phyloP scores from a whole-genome alignment of 116 monocot genomes.

The Posidonia oceanica region DNA sequence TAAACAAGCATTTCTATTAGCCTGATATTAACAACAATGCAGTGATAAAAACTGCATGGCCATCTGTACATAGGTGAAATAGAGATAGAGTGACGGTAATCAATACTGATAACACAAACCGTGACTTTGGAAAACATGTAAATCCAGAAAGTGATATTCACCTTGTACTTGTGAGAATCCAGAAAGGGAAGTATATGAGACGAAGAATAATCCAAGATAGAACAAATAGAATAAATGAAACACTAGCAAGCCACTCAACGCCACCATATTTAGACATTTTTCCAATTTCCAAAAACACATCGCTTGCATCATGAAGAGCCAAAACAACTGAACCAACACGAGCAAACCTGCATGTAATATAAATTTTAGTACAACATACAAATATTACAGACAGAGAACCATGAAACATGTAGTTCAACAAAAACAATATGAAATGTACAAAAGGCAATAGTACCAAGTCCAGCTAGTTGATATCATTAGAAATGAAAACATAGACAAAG shows the following conservation, averaged over 20 bases:
- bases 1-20: too few species aligned
- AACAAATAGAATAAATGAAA: conserved; percentile 66
- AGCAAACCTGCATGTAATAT: conserved; percentile 43
- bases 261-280: conserved; percentile 82
- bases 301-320: conserved; percentile 89
- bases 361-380: background rate
- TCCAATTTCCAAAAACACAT: conserved; percentile 77
- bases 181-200: conserved; percentile 74
- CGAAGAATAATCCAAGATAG: conserved; percentile 73
- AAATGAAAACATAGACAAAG: too few species aligned
- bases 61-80: too few species aligned
- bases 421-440: too few species aligned
- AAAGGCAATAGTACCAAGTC: too few species aligned
- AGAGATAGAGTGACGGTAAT: too few species aligned
- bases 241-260: conserved; percentile 39
- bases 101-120: too few species aligned
- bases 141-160: conserved; percentile 7
- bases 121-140: background rate
- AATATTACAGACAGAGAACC: background rate
- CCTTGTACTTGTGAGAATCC: conserved; percentile 92
- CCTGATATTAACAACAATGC: too few species aligned
- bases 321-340: conserved; percentile 77
- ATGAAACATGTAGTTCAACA: too few species aligned
- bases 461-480: too few species aligned
- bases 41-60: too few species aligned